phyloP scores from a whole-genome alignment of 768 basidiomycete species.

The Boletus bicolor region DNA sequence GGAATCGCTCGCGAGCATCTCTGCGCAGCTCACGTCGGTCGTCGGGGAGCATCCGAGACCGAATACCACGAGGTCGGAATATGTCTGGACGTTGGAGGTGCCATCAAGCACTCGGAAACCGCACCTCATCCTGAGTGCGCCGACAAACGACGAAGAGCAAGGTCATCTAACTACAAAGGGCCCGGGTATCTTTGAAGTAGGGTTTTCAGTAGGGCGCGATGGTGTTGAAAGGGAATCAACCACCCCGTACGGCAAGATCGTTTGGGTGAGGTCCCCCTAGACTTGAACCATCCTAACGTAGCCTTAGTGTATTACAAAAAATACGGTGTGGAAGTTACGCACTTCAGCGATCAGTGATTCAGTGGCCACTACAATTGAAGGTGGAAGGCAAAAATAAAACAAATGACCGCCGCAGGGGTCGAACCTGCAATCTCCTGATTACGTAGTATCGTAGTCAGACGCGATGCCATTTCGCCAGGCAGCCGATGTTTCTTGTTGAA shows the following conservation, averaged over 20 bases:
- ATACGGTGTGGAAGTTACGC: background rate
- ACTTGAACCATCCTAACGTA: background rate
- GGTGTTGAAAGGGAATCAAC: slow-evolving; percentile 30
- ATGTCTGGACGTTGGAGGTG: slow-evolving; percentile 45
- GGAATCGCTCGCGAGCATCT: slow-evolving; percentile 29
- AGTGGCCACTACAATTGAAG: no score
- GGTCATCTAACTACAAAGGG: slow-evolving; percentile 29
- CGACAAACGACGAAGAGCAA: slow-evolving; percentile 36
- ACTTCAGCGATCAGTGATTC: no score
- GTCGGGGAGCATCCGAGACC: slow-evolving; percentile 40
- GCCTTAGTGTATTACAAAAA: background rate
- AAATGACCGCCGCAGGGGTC: slow-evolving; percentile 54
- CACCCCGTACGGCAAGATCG: slow-evolving; percentile 52
- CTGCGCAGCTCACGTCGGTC: slow-evolving; percentile 45
- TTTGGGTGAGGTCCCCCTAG: slow-evolving; percentile 31
- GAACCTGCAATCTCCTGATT: slow-evolving; percentile 94
- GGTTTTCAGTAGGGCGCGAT: slow-evolving; percentile 38
- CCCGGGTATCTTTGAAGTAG: slow-evolving; percentile 52
- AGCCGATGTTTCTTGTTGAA: slow-evolving; percentile 36
- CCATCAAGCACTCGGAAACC: slow-evolving; percentile 20
- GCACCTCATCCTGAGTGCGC: slow-evolving; percentile 36
- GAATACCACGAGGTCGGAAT: slow-evolving; percentile 20
- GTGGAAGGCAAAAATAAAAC: background rate
- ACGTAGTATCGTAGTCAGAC: slow-evolving; percentile 72
- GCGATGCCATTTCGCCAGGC: slow-evolving; percentile 93